Evolutionary conservation across 768 basidiomycete genomes (phyloP).

Genomic region (Asterophora parasitica): DNA sequence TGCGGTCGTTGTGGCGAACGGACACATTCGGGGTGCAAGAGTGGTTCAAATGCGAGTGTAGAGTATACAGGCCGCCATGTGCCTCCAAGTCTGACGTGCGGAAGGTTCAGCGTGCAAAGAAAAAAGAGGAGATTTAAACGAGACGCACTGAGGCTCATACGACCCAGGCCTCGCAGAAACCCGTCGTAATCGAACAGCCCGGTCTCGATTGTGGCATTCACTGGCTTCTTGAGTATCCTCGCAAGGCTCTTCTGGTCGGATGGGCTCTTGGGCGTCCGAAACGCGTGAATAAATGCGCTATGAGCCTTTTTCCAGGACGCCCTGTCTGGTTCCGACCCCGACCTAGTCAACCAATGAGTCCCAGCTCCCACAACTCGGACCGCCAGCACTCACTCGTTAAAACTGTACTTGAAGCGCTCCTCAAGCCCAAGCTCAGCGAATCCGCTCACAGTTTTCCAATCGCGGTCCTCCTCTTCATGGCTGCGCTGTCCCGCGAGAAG

Average conservation of each 20-base stretch:
- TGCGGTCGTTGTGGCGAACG: slow-evolving; percentile 70
- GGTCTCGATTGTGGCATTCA: slow-evolving; percentile 40
- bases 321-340: slow-evolving; percentile 50
- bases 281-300: slow-evolving; percentile 52
- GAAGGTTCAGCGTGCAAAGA: slow-evolving; percentile 3
- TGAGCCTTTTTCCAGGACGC: slow-evolving; percentile 66
- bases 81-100: slow-evolving; percentile 62
- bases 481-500: slow-evolving; percentile 50
- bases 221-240: slow-evolving; percentile 47
- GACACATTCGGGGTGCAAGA: slow-evolving; percentile 76
- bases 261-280: slow-evolving; percentile 50
- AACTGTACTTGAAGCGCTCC: slow-evolving; percentile 52
- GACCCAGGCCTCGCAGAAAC: slow-evolving; percentile 67
- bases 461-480: slow-evolving; percentile 35
- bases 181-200: slow-evolving; percentile 73
- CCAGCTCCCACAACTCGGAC: background rate
- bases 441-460: slow-evolving; percentile 52
- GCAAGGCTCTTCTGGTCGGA: slow-evolving; percentile 55
- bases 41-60: slow-evolving; percentile 89
- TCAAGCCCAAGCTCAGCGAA: slow-evolving; percentile 78
- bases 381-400: slow-evolving; percentile 32
- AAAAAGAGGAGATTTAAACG: background rate
- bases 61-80: slow-evolving; percentile 79
- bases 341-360: slow-evolving; percentile 7
- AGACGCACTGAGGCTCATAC: slow-evolving; percentile 74